A percentile compares a stretch with the other conserved stretches of the same genome.
Evolutionary conservation across 73 alveolate genomes (phyloP).

Genomic region (Urostyla sp.): DNA sequence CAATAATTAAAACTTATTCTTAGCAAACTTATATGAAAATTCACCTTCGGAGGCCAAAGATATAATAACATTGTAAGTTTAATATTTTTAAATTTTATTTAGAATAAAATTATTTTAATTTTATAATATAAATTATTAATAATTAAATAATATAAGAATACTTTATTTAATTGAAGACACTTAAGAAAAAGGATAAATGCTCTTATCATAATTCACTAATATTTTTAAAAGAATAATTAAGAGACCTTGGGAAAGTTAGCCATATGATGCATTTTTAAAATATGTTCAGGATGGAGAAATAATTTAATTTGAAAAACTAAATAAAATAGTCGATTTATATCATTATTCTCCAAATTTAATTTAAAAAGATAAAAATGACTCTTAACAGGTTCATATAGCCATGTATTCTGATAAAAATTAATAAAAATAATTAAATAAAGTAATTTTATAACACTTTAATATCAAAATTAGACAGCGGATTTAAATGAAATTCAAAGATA

Average conservation of each 20-base stretch:
- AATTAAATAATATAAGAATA: neutral
- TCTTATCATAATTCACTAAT: neutral
- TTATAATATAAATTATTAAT: neutral
- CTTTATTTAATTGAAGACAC: neutral
- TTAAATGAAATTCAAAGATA: neutral
- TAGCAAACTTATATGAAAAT: slow-evolving; percentile 4
- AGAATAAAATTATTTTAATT: no score
- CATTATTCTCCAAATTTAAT: slow-evolving; percentile 49
- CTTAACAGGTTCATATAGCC: slow-evolving; percentile 45
- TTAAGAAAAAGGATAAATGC: neutral
- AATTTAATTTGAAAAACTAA: slow-evolving; percentile 22
- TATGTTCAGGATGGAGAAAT: neutral
- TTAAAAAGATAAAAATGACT: slow-evolving; percentile 44
- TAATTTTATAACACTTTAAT: no score
- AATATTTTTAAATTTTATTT: neutral
- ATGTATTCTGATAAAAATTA: slow-evolving; percentile 43
- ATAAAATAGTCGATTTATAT: slow-evolving; percentile 38
- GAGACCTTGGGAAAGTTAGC: neutral
- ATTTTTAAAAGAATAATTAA: neutral
- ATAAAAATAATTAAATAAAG: neutral
- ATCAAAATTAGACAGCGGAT: no score
- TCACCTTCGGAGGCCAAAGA: neutral
- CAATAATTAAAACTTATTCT: neutral
- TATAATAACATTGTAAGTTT: neutral
- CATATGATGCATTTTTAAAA: neutral